These are phyloP conservation scores for Lathyrus sativus DNA, from an alignment of 306 rosid species.

Conservation along the genomic window DNA sequence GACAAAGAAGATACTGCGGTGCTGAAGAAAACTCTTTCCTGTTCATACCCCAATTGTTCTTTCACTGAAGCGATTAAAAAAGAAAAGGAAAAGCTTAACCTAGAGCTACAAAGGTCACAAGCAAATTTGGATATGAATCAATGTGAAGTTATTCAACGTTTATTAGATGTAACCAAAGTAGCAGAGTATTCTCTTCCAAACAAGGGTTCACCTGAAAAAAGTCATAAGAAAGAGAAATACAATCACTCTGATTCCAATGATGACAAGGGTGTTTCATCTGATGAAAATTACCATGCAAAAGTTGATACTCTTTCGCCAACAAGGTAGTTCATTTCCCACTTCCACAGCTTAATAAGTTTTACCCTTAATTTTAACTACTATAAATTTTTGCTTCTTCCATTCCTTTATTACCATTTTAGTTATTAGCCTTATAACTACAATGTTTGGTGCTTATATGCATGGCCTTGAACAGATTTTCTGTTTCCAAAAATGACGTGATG, in stretches of 20 bases:
- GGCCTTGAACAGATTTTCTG: slow-evolving; percentile 56
- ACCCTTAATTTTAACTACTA: slow-evolving; percentile 17
- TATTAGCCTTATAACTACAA: slow-evolving; percentile 23
- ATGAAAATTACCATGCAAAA: slow-evolving; percentile 55
- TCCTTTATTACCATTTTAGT: slow-evolving; percentile 16
- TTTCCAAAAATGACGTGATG: slow-evolving; percentile 64
- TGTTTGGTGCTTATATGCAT: slow-evolving; percentile 28
- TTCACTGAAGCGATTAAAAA: slow-evolving; percentile 76
- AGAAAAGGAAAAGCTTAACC: slow-evolving; percentile 91
- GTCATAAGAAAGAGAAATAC: slow-evolving; percentile 59
- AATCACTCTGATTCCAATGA: slow-evolving; percentile 50
- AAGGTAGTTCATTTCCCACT: slow-evolving; percentile 50
- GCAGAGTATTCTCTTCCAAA: slow-evolving; percentile 64
- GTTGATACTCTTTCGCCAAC: slow-evolving; percentile 49
- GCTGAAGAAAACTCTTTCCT: slow-evolving; percentile 91
- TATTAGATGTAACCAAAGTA: slow-evolving; percentile 81
- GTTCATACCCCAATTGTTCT: slow-evolving; percentile 87
- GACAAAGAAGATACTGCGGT: slow-evolving; percentile 62
- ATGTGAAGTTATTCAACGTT: slow-evolving; percentile 92
- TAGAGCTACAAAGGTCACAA: slow-evolving; percentile 89
- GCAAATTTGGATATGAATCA: slow-evolving; percentile 75
- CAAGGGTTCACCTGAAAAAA: slow-evolving; percentile 60
- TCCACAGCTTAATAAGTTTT: slow-evolving; percentile 8
- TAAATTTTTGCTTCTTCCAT: slow-evolving; percentile 19
- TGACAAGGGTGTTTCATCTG: slow-evolving; percentile 57